These are phyloP conservation scores for Naegleria gruberi DNA, from an alignment of 208 protist species.

Conservation along the genomic window DNA sequence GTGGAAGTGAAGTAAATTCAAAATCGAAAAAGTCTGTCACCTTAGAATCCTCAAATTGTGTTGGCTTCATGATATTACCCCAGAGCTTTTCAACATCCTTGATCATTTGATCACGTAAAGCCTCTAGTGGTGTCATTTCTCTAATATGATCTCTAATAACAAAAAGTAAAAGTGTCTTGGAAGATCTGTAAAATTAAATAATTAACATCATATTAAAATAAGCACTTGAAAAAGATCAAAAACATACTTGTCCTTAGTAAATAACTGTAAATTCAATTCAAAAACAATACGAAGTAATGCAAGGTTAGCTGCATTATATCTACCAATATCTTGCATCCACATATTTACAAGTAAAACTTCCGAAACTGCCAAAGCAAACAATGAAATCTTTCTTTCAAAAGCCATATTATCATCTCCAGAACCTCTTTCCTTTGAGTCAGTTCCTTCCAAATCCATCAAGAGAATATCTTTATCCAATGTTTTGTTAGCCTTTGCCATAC, in stretches of 20 bases:
- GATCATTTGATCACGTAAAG: slow-evolving; percentile 59
- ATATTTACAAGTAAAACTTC: slow-evolving; percentile 95
- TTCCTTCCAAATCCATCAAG: slow-evolving; percentile 93
- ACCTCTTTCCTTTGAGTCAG: slow-evolving; percentile 80
- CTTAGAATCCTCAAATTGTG: slow-evolving; percentile 36
- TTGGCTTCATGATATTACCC: slow-evolving; percentile 52
- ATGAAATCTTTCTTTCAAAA: slow-evolving; percentile 89
- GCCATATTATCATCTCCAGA: slow-evolving; percentile 76
- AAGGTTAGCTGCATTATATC: slow-evolving; percentile 86
- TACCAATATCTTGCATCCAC: slow-evolving; percentile 90
- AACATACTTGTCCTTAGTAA: slow-evolving; percentile 59
- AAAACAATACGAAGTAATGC: slow-evolving; percentile 87
- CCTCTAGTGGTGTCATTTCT: slow-evolving; percentile 51
- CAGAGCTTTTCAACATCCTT: slow-evolving; percentile 87
- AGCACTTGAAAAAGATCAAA: background rate
- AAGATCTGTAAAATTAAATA: background rate
- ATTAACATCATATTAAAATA: slow-evolving; percentile 1
- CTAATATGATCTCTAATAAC: slow-evolving; percentile 87
- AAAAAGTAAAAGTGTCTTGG: slow-evolving; percentile 88
- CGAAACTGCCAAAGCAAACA: slow-evolving; percentile 88
- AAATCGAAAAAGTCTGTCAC: slow-evolving; percentile 58
- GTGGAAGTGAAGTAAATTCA: slow-evolving; percentile 49
- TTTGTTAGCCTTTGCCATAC: slow-evolving; percentile 40
- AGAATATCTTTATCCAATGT: slow-evolving; percentile 43
- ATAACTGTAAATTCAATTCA: slow-evolving; percentile 88